Evolutionary conservation across 2,329 filamentous ascomycete species (phyloP).

Genomic region (Exophiala spinifera): DNA sequence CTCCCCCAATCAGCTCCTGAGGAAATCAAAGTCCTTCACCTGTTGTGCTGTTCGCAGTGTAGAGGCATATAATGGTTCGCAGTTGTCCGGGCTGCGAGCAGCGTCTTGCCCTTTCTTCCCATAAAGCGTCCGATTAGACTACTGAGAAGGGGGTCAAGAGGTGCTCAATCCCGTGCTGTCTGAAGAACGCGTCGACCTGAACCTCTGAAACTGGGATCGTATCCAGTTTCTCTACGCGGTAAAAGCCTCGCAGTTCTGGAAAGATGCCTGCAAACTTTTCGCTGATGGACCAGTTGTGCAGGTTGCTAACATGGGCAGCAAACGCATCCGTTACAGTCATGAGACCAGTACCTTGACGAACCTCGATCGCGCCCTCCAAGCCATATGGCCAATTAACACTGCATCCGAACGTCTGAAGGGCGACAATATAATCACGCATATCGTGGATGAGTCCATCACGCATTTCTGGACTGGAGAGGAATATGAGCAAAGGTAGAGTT

Average conservation of each 20-base stretch:
- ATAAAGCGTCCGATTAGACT: neutral
- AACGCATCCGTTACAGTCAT: slow-evolving; percentile 9
- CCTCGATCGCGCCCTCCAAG: slow-evolving; percentile 3
- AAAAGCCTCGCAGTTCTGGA: slow-evolving; percentile 10
- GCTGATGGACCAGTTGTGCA: slow-evolving; percentile 13
- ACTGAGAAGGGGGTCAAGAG: neutral
- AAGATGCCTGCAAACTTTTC: slow-evolving; percentile 11
- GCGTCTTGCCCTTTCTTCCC: neutral
- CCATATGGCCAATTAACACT: slow-evolving; percentile 12
- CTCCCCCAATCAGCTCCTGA: no score
- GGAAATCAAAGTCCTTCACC: no score
- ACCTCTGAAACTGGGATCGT: slow-evolving; percentile 5
- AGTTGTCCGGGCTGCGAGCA: no score
- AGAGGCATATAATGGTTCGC: no score
- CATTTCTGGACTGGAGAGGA: slow-evolving; percentile 8
- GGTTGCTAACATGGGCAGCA: slow-evolving; percentile 3
- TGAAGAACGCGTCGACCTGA: slow-evolving; percentile 5
- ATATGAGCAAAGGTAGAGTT: neutral
- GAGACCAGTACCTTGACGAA: neutral
- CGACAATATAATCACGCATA: slow-evolving; percentile 15
- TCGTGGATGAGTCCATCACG: slow-evolving; percentile 11
- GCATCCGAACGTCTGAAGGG: slow-evolving; percentile 9
- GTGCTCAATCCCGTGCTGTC: neutral
- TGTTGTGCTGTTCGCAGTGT: no score
- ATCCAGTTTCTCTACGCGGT: slow-evolving; percentile 4